A percentile compares a stretch with the other conserved stretches of the same genome.
phyloP scores from a whole-genome alignment of 2,329 filamentous ascomycete species.

The Phaeosphaeria sp. region DNA sequence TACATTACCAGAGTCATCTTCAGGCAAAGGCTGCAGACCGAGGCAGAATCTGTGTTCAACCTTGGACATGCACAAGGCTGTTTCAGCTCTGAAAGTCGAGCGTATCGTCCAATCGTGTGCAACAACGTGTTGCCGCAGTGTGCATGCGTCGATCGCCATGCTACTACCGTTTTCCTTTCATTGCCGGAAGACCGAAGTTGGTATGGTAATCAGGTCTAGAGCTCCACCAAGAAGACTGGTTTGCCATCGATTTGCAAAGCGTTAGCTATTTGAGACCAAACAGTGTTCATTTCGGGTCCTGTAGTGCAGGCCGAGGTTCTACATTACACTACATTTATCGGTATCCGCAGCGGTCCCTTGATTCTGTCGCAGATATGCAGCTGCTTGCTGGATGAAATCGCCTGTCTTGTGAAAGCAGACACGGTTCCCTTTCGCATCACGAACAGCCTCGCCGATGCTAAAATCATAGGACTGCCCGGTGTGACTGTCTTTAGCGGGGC shows the following conservation, averaged over 20 bases:
- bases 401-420: constrained; percentile 47
- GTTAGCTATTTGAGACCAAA: not conserved
- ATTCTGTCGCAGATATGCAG: constrained; percentile 33
- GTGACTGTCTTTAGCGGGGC: constrained; percentile 42
- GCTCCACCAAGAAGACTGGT: not conserved
- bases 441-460: constrained; percentile 40
- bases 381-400: constrained; percentile 45
- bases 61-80: not conserved
- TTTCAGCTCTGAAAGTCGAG: not conserved
- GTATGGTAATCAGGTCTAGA: not conserved
- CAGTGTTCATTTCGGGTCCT: not conserved
- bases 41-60: not conserved
- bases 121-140: not conserved
- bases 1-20: not conserved
- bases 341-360: constrained; percentile 26
- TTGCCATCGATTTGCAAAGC: not conserved
- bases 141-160: not conserved
- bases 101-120: not conserved
- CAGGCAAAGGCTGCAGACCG: not conserved
- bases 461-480: constrained; percentile 43
- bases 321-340: constrained; percentile 31
- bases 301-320: not conserved
- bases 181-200: not conserved
- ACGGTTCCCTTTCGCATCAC: constrained; percentile 42
- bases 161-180: not conserved